phyloP scores from a whole-genome alignment of 371 early-diverging fungal genomes.

The Cladochytrium tenue region DNA sequence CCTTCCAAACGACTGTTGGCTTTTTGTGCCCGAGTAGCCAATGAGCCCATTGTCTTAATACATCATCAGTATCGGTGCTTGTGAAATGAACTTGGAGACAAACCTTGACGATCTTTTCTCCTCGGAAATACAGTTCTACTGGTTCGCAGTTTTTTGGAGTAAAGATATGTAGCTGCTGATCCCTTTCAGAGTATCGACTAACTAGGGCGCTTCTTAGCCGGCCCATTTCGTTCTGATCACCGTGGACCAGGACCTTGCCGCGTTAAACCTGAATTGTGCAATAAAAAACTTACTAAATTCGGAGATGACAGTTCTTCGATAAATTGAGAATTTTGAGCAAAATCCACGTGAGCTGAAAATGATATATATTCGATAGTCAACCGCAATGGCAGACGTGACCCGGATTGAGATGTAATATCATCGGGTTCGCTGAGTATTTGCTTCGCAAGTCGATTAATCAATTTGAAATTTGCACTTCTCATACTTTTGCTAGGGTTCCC shows the following conservation, averaged over 20 bases:
- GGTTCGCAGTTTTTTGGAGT: slow-evolving; percentile 95
- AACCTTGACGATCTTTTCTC: slow-evolving; percentile 87
- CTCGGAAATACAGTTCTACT: slow-evolving; percentile 88
- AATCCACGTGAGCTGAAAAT: slow-evolving; percentile 99
- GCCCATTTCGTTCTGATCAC: slow-evolving; percentile 98
- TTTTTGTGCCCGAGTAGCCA: slow-evolving; percentile 72
- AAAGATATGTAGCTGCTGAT: slow-evolving; percentile 82
- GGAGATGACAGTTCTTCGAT: slow-evolving; percentile 95
- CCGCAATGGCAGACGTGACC: slow-evolving; percentile 84
- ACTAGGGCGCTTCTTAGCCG: slow-evolving; percentile 89
- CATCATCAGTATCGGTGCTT: background rate
- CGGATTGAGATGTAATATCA: slow-evolving; percentile 82
- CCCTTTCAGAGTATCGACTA: slow-evolving; percentile 78
- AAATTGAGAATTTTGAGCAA: slow-evolving; percentile 96
- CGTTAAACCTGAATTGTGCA: no score
- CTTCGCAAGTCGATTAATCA: slow-evolving; percentile 30
- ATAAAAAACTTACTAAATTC: slow-evolving; percentile 79
- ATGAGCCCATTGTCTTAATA: slow-evolving; percentile 73
- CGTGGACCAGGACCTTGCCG: slow-evolving; percentile 92
- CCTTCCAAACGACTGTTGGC: slow-evolving; percentile 73
- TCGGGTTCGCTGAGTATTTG: slow-evolving; percentile 92
- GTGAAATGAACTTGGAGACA: background rate
- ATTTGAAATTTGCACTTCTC: background rate
- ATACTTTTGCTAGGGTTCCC: slow-evolving; percentile 96
- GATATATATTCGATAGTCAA: slow-evolving; percentile 97